These are phyloP conservation scores for Orbilia ellipsospora DNA, from an alignment of 2,329 filamentous ascomycete species.

Conservation along the genomic window DNA sequence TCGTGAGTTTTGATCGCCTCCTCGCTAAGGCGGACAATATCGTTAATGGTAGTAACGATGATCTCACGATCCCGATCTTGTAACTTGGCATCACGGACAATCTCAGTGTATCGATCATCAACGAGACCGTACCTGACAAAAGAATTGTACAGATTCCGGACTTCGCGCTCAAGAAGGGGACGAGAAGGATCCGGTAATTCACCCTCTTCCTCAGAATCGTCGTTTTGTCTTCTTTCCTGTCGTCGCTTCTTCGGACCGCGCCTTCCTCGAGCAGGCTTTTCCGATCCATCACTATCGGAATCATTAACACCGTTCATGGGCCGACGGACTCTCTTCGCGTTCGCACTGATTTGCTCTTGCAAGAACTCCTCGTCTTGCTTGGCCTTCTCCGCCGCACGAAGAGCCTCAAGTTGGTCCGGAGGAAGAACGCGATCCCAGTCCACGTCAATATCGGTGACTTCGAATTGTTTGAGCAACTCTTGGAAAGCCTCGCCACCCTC, in stretches of 20 bases:
- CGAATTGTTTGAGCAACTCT: conserved; percentile 75
- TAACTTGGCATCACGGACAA: conserved; percentile 86
- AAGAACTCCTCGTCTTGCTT: conserved; percentile 66
- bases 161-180: conserved; percentile 92
- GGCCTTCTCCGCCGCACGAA: conserved; percentile 89
- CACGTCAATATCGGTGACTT: conserved; percentile 95
- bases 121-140: conserved; percentile 92
- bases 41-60: conserved; percentile 78
- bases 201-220: conserved; percentile 77
- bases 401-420: conserved; percentile 85
- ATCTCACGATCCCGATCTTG: conserved; percentile 83
- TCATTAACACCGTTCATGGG: conserved; percentile 61
- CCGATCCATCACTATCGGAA: conserved; percentile 61
- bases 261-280: conserved; percentile 66
- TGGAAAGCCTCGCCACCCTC: conserved; percentile 93
- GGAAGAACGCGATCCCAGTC: conserved; percentile 99
- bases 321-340: conserved; percentile 62
- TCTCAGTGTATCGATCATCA: conserved; percentile 86
- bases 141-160: conserved; percentile 87
- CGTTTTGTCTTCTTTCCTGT: conserved; percentile 73
- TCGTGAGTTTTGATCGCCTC: conserved; percentile 74
- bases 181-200: conserved; percentile 81
- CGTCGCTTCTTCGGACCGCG: conserved; percentile 75
- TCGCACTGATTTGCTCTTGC: conserved; percentile 61
- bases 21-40: conserved; percentile 73